Percentiles rank a stretch among this genome's conserved stretches.
phyloP scores from a whole-genome alignment of 2,329 filamentous ascomycete species.

The Pseudogymnoascus sp. region DNA sequence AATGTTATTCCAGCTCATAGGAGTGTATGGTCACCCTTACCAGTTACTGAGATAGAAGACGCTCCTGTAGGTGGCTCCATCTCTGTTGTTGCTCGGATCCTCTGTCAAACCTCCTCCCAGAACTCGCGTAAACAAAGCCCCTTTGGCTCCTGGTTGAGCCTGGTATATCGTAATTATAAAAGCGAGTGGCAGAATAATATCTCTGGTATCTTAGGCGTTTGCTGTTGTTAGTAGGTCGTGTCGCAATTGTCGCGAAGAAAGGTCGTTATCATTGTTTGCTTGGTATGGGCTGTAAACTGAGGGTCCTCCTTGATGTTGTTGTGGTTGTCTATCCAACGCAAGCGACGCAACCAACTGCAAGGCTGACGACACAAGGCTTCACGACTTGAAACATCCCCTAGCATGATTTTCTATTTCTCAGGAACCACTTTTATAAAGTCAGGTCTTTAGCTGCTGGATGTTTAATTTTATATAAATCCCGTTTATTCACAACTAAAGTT shows the following conservation, averaged over 20 bases:
- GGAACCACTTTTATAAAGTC: background rate
- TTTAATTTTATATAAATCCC: no score
- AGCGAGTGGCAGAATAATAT: background rate
- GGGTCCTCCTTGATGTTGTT: conserved; percentile 9
- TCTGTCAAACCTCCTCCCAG: conserved; percentile 7
- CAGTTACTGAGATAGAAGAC: conserved; percentile 32
- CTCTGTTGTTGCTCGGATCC: conserved; percentile 6
- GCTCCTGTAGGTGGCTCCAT: conserved; percentile 20
- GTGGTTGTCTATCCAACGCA: conserved; percentile 8
- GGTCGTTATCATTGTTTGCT: conserved; percentile 8
- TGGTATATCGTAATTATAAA: conserved; percentile 3
- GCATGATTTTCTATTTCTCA: background rate
- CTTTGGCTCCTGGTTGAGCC: background rate
- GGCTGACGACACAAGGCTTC: background rate
- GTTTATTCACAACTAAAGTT: no score
- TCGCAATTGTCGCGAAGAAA: conserved; percentile 8
- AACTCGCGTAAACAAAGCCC: background rate
- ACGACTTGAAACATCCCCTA: background rate
- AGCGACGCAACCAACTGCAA: conserved; percentile 4
- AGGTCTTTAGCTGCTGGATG: background rate
- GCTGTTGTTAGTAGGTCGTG: conserved; percentile 7
- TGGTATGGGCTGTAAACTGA: conserved; percentile 9
- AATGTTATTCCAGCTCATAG: conserved; percentile 16
- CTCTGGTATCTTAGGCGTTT: background rate
- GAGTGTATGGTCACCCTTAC: conserved; percentile 17